Evolutionary conservation across 257 asterid species (phyloP).

Genomic region (Nicotiana knightiana): DNA sequence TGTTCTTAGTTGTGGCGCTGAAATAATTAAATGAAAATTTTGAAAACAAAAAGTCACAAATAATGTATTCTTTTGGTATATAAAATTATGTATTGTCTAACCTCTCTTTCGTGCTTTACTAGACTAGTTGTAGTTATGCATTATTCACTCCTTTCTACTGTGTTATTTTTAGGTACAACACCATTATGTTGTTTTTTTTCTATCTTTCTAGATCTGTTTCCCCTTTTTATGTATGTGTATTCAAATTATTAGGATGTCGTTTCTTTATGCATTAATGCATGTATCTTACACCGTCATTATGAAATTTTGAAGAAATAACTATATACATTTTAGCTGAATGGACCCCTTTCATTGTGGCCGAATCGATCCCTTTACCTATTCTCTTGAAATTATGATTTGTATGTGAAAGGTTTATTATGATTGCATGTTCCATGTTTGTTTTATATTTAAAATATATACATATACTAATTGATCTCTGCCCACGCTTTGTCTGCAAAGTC

Average conservation of each 20-base stretch:
- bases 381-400: background rate
- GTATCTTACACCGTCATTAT: background rate
- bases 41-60: background rate
- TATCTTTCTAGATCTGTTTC: background rate
- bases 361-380: background rate
- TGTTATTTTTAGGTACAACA: background rate
- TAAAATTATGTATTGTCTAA: background rate
- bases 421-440: background rate
- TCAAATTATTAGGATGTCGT: background rate
- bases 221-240: background rate
- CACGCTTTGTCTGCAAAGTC: slow-evolving; percentile 1
- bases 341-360: background rate
- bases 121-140: background rate
- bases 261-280: background rate
- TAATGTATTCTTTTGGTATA: background rate
- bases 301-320: background rate
- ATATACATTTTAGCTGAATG: background rate
- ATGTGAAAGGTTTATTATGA: background rate
- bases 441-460: background rate
- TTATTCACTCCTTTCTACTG: background rate
- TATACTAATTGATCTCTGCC: background rate
- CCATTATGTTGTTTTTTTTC: background rate
- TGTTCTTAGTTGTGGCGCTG: background rate
- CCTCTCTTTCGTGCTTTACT: background rate
- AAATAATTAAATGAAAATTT: background rate